Evolutionary conservation across 1,284 basidiomycete genomes (phyloP).

Genomic region (Trichosporon ovoides): DNA sequence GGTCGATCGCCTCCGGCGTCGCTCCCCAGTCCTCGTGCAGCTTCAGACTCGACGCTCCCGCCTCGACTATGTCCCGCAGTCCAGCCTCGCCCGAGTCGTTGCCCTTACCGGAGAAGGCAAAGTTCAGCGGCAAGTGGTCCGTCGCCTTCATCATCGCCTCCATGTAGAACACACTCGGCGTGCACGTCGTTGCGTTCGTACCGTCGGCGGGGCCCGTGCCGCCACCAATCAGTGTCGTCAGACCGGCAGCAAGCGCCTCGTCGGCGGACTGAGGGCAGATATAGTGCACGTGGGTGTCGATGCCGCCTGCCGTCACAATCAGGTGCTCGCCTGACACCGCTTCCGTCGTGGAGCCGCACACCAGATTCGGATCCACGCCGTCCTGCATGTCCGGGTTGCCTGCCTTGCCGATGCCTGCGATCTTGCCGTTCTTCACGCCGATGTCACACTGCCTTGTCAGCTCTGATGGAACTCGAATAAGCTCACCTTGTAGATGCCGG

Average conservation of each 20-base stretch:
- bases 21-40: slow-evolving; percentile 98
- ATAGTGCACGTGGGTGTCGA: slow-evolving; percentile 89
- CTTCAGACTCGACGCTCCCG: slow-evolving; percentile 88
- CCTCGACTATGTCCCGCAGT: slow-evolving; percentile 75
- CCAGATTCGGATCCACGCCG: slow-evolving; percentile 65
- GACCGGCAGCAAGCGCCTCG: slow-evolving; percentile 57
- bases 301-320: slow-evolving; percentile 86
- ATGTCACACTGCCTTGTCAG: slow-evolving; percentile 73
- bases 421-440: slow-evolving; percentile 78
- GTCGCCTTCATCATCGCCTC: slow-evolving; percentile 80
- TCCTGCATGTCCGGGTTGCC: slow-evolving; percentile 95
- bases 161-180: slow-evolving; percentile 81
- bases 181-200: slow-evolving; percentile 92
- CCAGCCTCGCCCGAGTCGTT: slow-evolving; percentile 72
- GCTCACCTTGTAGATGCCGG: slow-evolving; percentile 82
- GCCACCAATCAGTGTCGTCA: slow-evolving; percentile 84
- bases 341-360: slow-evolving; percentile 83
- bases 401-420: slow-evolving; percentile 88
- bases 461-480: background rate
- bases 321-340: slow-evolving; percentile 85
- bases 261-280: slow-evolving; percentile 84
- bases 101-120: slow-evolving; percentile 88
- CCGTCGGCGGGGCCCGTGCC: slow-evolving; percentile 90
- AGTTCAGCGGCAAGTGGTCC: slow-evolving; percentile 84
- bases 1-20: slow-evolving; percentile 78